A percentile compares a stretch with the other conserved stretches of the same genome.
Evolutionary conservation across 2,329 filamentous ascomycete genomes (phyloP).

Genomic region (Sarocladium kiliense): DNA sequence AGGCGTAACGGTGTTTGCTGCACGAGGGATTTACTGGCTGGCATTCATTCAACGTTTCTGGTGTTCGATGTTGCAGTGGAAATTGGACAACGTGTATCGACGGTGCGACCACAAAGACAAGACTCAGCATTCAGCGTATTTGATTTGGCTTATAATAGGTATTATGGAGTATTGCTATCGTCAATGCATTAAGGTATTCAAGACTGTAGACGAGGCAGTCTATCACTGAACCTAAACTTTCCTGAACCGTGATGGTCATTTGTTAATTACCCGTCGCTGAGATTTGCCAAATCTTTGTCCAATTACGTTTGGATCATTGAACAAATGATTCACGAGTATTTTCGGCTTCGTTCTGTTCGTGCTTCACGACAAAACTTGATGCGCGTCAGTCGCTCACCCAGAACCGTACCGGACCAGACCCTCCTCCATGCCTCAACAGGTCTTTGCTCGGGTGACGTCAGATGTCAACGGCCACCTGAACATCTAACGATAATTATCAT

Average conservation of each 20-base stretch:
- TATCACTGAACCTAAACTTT: no score
- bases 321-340: no score
- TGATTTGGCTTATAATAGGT: neutral
- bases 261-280: no score
- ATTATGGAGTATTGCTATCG: neutral
- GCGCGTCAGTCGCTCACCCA: no score
- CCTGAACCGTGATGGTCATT: no score
- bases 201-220: neutral
- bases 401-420: neutral
- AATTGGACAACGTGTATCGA: neutral
- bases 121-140: neutral
- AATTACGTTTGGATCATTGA: no score
- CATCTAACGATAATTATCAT: no score
- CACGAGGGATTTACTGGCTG: neutral
- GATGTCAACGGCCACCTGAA: neutral
- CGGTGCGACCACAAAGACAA: neutral
- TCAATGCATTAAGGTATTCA: neutral
- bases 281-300: no score
- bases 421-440: neutral
- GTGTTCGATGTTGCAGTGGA: neutral
- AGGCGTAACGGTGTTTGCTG: neutral
- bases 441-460: constrained; percentile 2
- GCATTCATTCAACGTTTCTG: neutral
- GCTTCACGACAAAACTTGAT: no score
- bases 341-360: no score